phyloP scores from a whole-genome alignment of 2,329 filamentous ascomycete genomes.

The Sporothrix globosa region DNA sequence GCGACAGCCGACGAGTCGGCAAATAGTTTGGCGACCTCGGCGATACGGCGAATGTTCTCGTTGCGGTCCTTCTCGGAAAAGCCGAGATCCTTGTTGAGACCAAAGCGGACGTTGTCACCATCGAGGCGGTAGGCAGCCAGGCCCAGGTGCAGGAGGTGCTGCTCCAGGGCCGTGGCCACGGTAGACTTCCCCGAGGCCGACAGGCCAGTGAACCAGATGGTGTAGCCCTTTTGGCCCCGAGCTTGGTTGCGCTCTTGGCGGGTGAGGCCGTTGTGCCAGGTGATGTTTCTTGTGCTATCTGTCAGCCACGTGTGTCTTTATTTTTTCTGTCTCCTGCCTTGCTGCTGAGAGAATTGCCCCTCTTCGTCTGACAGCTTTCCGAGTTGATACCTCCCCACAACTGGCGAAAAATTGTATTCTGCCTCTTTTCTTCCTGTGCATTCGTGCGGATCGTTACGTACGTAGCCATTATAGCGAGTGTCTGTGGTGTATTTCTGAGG shows the following conservation, averaged over 20 bases:
- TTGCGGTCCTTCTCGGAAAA: constrained; percentile 92
- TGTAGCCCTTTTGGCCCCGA: constrained; percentile 86
- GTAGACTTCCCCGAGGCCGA: constrained; percentile 97
- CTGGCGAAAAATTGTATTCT: neutral
- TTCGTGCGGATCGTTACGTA: constrained; percentile 7
- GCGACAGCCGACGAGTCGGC: constrained; percentile 86
- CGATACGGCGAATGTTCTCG: constrained; percentile 97
- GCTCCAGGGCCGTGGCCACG: constrained; percentile 93
- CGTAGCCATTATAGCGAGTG: constrained; percentile 20
- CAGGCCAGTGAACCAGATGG: constrained; percentile 96
- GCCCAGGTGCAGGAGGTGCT: constrained; percentile 87
- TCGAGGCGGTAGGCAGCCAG: constrained; percentile 89
- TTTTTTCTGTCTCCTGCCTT: neutral
- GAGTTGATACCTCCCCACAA: neutral
- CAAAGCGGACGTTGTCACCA: constrained; percentile 97
- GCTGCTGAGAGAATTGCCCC: neutral
- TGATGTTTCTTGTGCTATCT: constrained; percentile 70
- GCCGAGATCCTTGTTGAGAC: constrained; percentile 95
- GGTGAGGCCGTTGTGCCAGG: constrained; percentile 82
- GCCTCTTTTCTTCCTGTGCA: neutral
- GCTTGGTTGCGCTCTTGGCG: constrained; percentile 73
- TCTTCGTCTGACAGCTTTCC: neutral
- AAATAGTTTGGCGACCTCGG: constrained; percentile 94
- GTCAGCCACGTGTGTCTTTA: neutral
- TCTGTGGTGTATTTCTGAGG: neutral